Base-by-base conservation (phyloP, 2,329 filamentous ascomycete species). In the Talaromyces verruculosus region DNA sequence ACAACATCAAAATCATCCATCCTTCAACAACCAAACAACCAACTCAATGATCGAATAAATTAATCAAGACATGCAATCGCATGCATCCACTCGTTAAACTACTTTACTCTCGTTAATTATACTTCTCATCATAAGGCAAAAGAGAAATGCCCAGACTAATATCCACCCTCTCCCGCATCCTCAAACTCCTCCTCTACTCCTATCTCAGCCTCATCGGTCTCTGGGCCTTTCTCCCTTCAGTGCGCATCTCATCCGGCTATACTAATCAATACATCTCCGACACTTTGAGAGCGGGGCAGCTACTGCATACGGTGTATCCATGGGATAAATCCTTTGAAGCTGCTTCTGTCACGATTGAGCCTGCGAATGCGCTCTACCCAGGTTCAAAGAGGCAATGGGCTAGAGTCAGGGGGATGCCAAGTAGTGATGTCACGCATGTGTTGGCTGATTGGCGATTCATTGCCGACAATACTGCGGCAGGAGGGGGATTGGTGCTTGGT, bases 211-310 rank as follows among this genome's bases (percentile, higher is more conserved):
- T 63, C 15, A 63, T 66, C 25, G 61, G 60, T 28, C 51, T 66
- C 39, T 66, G 65, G 65, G 45, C 45, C 11, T 66, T 66, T 37
- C 65, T 66, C 8, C 65, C 65, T 17, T 66, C 65, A 5, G 53
- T 45, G 19, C 41, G 39, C 17, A 37, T 62, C n/a, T 28, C 17
- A 13, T 5, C 49, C 7, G 22, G 17, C 5, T 17, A 45, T 19
- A 62, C 7, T 5, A 41, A 51, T 53, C 19, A 53, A 28, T 25
- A 62, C 30, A 25, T 66, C 6, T 53, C 63, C 37, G 17, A 58
- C 2, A 47, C 25, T 1, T 22, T 66, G 3, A 45, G 5, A 15
- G 35, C 61, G 11, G 61, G 65, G 4, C 8, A 45, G 7, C 7
- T 63, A 1, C 33, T 66, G 22, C 65, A 63, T 15, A 63, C 61